phyloP scores from a whole-genome alignment of 345 rosid species.

The Boechera retrofracta region DNA sequence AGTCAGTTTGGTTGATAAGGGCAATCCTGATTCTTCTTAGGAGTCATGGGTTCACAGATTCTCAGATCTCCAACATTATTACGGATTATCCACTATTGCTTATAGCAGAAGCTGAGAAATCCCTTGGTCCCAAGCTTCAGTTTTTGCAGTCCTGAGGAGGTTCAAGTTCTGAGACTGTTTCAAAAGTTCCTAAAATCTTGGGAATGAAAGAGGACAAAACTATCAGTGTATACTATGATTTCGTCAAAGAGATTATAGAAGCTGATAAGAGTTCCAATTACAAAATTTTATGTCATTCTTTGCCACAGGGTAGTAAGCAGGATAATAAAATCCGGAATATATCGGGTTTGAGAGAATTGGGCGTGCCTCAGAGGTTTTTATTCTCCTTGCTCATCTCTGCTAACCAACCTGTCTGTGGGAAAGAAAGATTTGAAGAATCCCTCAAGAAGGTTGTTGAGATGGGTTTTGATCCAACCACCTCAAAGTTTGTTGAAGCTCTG shows the following conservation, averaged over 20 bases:
- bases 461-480: slow-evolving; percentile 35
- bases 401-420: background rate
- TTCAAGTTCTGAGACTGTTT: background rate
- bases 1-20: background rate
- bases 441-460: slow-evolving; percentile 20
- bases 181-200: background rate
- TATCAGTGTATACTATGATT: background rate
- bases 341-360: background rate
- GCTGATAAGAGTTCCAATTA: background rate
- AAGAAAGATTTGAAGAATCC: slow-evolving; percentile 4
- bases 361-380: too few relatives aligned
- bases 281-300: background rate
- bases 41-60: background rate
- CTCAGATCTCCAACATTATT: background rate
- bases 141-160: background rate
- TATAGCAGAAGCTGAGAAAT: background rate
- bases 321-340: background rate
- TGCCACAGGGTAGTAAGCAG: background rate
- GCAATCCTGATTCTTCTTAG: background rate
- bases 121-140: background rate
- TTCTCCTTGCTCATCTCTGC: too few relatives aligned
- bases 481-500: slow-evolving; percentile 32
- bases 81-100: background rate
- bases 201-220: background rate
- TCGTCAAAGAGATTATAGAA: background rate